Evolutionary conservation across 2,329 filamentous ascomycete species (phyloP).

Genomic region (Fusarium goolgardi): DNA sequence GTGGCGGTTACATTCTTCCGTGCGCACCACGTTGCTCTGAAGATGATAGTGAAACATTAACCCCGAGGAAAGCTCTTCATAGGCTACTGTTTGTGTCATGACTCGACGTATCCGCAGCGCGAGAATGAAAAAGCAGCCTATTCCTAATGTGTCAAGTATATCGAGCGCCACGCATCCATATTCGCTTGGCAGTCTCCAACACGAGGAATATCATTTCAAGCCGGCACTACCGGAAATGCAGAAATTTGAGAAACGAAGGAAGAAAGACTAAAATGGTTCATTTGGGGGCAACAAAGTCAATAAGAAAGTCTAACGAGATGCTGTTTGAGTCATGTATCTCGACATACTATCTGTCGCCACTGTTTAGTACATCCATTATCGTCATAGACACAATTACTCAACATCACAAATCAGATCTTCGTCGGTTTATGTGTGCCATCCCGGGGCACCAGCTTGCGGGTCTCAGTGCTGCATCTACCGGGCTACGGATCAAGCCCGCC

Average conservation of each 20-base stretch:
- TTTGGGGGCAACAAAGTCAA: background rate
- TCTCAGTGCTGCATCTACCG: background rate
- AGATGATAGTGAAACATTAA: background rate
- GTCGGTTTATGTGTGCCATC: background rate
- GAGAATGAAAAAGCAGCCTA: background rate
- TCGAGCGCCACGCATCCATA: background rate
- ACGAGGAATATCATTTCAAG: background rate
- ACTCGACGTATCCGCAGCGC: background rate
- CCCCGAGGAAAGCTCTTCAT: background rate
- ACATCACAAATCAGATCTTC: background rate
- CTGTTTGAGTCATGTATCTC: background rate
- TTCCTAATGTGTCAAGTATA: background rate
- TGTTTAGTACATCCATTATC: background rate
- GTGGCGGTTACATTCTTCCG: background rate
- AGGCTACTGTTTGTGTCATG: background rate
- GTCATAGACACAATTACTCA: constrained; percentile 1
- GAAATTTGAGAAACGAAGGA: background rate
- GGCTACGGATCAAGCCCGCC: background rate
- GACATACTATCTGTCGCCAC: background rate
- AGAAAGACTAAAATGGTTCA: background rate
- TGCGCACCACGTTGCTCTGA: background rate
- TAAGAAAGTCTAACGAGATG: background rate
- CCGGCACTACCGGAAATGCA: background rate
- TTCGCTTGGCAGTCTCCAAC: background rate
- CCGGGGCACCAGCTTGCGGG: background rate